These are phyloP conservation scores for Aspergillus novofumigatus DNA, from an alignment of 2,329 filamentous ascomycete genomes.

Conservation along the genomic window DNA sequence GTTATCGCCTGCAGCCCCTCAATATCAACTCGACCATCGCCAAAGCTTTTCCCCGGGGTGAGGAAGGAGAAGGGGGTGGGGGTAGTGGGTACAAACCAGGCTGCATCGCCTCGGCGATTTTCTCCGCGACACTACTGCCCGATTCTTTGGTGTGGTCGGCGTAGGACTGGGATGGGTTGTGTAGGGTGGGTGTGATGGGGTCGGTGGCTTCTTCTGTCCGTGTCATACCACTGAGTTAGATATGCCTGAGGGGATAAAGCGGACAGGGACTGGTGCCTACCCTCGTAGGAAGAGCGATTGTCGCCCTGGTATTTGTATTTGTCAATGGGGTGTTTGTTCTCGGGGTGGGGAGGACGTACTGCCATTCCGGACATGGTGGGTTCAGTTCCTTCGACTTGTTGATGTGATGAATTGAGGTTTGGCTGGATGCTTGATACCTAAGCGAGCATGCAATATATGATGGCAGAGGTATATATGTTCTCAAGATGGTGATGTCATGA, in stretches of 20 bases:
- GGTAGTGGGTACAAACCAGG: slow-evolving; percentile 9
- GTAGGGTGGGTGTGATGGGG: slow-evolving; percentile 10
- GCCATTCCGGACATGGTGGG: slow-evolving; percentile 13
- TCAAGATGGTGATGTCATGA: background rate
- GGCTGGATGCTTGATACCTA: background rate
- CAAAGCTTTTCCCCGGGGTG: too few species aligned
- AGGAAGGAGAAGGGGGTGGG: too few species aligned
- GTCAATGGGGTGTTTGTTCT: background rate
- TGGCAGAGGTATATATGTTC: background rate
- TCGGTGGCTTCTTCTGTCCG: slow-evolving; percentile 16
- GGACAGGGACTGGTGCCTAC: background rate
- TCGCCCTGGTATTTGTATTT: slow-evolving; percentile 6
- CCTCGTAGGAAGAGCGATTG: background rate
- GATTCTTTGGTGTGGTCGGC: slow-evolving; percentile 11
- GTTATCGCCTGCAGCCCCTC: slow-evolving; percentile 13
- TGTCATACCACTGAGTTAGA: background rate
- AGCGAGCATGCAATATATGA: background rate
- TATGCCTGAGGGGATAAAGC: too few species aligned
- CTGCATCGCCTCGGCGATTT: slow-evolving; percentile 15
- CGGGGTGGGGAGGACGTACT: slow-evolving; percentile 3
- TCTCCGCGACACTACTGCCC: slow-evolving; percentile 16
- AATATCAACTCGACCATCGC: too few species aligned
- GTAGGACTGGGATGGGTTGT: slow-evolving; percentile 9
- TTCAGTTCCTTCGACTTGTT: background rate
- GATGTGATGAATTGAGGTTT: background rate